Evolutionary conservation across 1,284 basidiomycete genomes (phyloP).

Genomic region (Pseudozyma sp.): DNA sequence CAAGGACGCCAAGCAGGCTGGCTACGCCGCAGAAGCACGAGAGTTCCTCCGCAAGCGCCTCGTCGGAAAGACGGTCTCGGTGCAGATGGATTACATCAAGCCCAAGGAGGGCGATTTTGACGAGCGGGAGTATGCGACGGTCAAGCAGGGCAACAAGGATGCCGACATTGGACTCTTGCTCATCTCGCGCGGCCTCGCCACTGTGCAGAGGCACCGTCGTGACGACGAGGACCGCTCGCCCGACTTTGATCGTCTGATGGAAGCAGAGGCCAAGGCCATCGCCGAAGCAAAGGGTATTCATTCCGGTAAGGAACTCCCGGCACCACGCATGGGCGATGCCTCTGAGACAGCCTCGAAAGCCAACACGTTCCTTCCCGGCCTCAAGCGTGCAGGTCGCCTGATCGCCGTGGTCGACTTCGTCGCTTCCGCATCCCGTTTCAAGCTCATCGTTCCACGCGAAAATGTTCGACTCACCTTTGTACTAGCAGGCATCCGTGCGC

Average conservation of each 20-base stretch:
- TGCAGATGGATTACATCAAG: conserved; percentile 66
- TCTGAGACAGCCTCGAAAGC: conserved; percentile 71
- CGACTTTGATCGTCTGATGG: conserved; percentile 94
- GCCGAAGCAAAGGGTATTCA: conserved; percentile 87
- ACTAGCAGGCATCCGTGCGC: conserved; percentile 69
- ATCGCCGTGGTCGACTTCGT: conserved; percentile 92
- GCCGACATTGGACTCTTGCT: conserved; percentile 88
- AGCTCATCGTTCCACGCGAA: conserved; percentile 61
- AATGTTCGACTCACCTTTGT: conserved; percentile 62
- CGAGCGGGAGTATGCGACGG: conserved; percentile 62
- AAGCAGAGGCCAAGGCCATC: conserved; percentile 85
- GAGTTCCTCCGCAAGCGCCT: conserved; percentile 71
- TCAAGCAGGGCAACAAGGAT: conserved; percentile 56
- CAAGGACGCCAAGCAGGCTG: conserved; percentile 86
- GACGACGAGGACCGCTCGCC: conserved; percentile 95
- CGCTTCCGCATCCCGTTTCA: conserved; percentile 70
- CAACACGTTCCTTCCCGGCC: conserved; percentile 80
- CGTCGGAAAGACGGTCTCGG: conserved; percentile 58
- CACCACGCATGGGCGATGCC: conserved; percentile 82
- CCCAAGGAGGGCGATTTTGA: conserved; percentile 60
- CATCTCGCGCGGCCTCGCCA: conserved; percentile 90
- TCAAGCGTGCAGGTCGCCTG: conserved; percentile 88
- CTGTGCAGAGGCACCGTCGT: conserved; percentile 86
- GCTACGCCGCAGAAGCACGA: conserved; percentile 88
- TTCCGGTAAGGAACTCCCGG: conserved; percentile 84